A percentile compares a stretch with the other conserved stretches of the same genome.
phyloP scores from a whole-genome alignment of 2,329 filamentous ascomycete species.

The Fusarium musae region DNA sequence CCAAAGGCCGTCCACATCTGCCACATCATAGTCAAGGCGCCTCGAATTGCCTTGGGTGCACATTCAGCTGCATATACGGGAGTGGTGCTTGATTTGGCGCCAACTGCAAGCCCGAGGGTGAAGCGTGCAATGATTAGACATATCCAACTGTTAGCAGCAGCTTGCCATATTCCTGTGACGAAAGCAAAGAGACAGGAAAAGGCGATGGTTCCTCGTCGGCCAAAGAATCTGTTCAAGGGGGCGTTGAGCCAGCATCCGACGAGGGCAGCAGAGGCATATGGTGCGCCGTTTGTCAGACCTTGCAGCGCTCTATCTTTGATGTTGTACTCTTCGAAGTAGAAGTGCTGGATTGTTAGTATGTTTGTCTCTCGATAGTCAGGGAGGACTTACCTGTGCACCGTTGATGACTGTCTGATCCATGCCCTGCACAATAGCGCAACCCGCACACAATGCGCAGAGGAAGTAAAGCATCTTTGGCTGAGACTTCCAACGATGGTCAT shows the following conservation, averaged over 20 bases:
- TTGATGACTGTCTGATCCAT: constrained; percentile 74
- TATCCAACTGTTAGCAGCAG: constrained; percentile 60
- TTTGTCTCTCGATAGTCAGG: not conserved
- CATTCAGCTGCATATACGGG: constrained; percentile 66
- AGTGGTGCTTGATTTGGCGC: constrained; percentile 62
- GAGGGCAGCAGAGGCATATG: constrained; percentile 62
- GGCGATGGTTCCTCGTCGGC: constrained; percentile 72
- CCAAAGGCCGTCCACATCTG: constrained; percentile 67
- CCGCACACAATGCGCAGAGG: constrained; percentile 38
- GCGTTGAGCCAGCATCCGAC: constrained; percentile 53
- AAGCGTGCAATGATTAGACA: constrained; percentile 72
- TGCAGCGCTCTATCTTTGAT: constrained; percentile 48
- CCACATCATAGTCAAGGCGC: constrained; percentile 65
- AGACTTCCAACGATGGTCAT: constrained; percentile 66
- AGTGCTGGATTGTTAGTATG: constrained; percentile 44
- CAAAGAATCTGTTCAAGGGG: constrained; percentile 66
- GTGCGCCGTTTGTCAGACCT: constrained; percentile 65
- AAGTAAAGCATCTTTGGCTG: constrained; percentile 56
- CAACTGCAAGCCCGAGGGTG: constrained; percentile 74
- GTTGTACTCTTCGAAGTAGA: constrained; percentile 49
- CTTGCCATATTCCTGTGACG: constrained; percentile 58
- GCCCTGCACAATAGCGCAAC: constrained; percentile 65
- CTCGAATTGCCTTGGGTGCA: constrained; percentile 62
- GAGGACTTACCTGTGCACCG: constrained; percentile 56
- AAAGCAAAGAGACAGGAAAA: constrained; percentile 66